Evolutionary conservation across 2,329 filamentous ascomycete genomes (phyloP).

Genomic region (Verticillium isaacii): DNA sequence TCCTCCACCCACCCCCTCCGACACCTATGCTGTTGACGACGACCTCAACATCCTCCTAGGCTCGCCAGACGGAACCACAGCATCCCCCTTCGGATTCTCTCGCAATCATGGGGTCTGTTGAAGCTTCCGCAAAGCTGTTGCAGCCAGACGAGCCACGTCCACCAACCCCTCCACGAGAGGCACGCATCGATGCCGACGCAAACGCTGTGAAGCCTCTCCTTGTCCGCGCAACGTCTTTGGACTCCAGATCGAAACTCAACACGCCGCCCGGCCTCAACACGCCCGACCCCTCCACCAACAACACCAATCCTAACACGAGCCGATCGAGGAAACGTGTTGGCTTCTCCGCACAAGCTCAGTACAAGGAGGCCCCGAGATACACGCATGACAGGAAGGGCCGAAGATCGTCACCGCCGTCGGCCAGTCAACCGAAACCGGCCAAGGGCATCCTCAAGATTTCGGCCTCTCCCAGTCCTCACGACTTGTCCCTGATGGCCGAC

Average conservation of each 20-base stretch:
- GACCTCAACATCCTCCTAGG: not conserved
- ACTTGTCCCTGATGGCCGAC: conserved; percentile 29
- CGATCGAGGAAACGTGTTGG: conserved; percentile 49
- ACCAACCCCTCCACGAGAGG: conserved; percentile 63
- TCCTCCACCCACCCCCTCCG: not conserved
- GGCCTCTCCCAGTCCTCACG: conserved; percentile 40
- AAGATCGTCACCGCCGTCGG: conserved; percentile 35
- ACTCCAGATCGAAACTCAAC: conserved; percentile 35
- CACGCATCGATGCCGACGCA: conserved; percentile 31
- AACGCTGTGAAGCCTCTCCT: conserved; percentile 26
- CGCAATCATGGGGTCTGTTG: conserved; percentile 33
- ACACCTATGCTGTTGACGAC: not conserved
- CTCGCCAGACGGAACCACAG: not conserved
- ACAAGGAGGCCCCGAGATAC: conserved; percentile 48
- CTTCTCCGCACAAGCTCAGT: conserved; percentile 53
- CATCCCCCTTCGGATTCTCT: not conserved
- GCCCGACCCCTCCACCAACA: conserved; percentile 34
- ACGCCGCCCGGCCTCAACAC: conserved; percentile 49
- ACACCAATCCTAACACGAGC: conserved; percentile 36
- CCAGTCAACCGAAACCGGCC: conserved; percentile 38
- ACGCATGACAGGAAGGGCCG: conserved; percentile 28
- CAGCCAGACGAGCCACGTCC: conserved; percentile 54
- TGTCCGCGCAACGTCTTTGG: conserved; percentile 29
- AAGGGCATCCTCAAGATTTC: conserved; percentile 77
- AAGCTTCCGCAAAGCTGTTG: conserved; percentile 35